phyloP scores from a whole-genome alignment of 495 filamentous ascomycete species.

The Thermochaetoides thermophila region DNA sequence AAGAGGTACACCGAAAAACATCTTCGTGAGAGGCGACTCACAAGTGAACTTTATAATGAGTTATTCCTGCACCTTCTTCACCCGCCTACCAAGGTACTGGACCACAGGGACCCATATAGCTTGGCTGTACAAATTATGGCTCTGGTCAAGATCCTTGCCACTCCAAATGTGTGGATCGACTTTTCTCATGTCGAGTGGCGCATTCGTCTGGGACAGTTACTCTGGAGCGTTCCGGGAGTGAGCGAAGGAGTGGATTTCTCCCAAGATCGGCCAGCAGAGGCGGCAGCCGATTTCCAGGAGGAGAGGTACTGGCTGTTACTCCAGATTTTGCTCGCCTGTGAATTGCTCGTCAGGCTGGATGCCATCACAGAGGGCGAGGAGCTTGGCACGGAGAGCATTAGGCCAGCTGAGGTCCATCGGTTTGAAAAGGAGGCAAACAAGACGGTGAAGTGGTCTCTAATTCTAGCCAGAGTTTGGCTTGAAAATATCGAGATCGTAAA shows the following conservation, averaged over 20 bases:
- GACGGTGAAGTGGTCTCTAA: constrained; percentile 67
- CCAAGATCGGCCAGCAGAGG: constrained; percentile 23
- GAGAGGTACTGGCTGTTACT: constrained; percentile 65
- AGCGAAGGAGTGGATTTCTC: constrained; percentile 37
- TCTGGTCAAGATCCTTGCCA: constrained; percentile 39
- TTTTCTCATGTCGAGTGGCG: constrained; percentile 72
- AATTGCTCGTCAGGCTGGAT: constrained; percentile 62
- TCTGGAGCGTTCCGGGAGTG: constrained; percentile 51
- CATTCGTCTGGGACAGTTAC: constrained; percentile 60
- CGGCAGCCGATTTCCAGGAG: constrained; percentile 28
- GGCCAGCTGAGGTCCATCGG: constrained; percentile 41
- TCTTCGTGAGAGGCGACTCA: constrained; percentile 20
- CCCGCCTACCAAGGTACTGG: constrained; percentile 41
- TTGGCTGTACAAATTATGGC: constrained; percentile 43
- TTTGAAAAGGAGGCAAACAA: constrained; percentile 50
- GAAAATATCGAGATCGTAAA: constrained; percentile 49
- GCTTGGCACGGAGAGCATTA: constrained; percentile 32
- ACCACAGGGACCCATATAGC: constrained; percentile 42
- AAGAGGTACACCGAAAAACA: constrained; percentile 29
- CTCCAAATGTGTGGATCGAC: constrained; percentile 54
- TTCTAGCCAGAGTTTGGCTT: constrained; percentile 60
- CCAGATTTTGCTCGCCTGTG: constrained; percentile 63
- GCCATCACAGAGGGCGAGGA: constrained; percentile 48
- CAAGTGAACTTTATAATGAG: constrained; percentile 42
- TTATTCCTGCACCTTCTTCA: constrained; percentile 44